Conservation (phyloP, 129 eudicot genomes). For the Flaveria sonorensis region DNA sequence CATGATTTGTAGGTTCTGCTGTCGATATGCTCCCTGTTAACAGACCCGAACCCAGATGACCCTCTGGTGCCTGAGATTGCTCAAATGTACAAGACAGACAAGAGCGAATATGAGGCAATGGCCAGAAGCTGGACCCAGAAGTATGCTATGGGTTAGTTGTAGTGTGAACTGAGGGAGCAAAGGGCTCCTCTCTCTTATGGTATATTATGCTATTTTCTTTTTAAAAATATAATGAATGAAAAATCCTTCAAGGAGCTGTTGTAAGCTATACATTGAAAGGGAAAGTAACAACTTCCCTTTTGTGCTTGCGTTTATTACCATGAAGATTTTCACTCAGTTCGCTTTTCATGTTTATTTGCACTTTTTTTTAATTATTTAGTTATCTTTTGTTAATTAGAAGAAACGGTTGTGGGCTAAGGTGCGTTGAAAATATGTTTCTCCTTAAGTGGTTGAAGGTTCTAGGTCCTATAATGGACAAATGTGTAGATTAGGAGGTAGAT, state of each 20-base stretch:
- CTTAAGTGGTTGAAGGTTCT: too few relatives aligned
- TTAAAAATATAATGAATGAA: conserved; percentile 1
- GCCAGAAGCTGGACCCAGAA: conserved; percentile 69
- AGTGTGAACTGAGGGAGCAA: not conserved
- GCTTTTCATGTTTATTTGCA: not conserved
- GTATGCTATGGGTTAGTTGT: conserved; percentile 56
- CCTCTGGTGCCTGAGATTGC: conserved; percentile 60
- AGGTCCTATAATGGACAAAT: too few relatives aligned
- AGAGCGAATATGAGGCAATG: conserved; percentile 52
- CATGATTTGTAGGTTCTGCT: conserved; percentile 45
- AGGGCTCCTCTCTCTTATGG: conserved; percentile 10
- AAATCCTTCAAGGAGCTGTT: conserved; percentile 12
- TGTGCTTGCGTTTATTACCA: conserved; percentile 7
- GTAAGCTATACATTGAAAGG: conserved; percentile 17
- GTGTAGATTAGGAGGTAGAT: too few relatives aligned
- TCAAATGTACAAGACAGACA: conserved; percentile 58
- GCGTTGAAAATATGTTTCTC: too few relatives aligned
- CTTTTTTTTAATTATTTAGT: too few relatives aligned
- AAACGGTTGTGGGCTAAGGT: too few relatives aligned
- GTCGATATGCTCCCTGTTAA: conserved; percentile 53
- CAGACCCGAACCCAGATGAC: conserved; percentile 62
- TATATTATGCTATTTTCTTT: conserved; percentile 13
- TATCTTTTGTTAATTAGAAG: too few relatives aligned
- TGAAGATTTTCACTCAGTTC: not conserved
- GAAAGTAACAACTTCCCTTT: conserved; percentile 9